Evolutionary conservation across 805 yeast species (phyloP).

Genomic region (Saturnispora zaruensis): DNA sequence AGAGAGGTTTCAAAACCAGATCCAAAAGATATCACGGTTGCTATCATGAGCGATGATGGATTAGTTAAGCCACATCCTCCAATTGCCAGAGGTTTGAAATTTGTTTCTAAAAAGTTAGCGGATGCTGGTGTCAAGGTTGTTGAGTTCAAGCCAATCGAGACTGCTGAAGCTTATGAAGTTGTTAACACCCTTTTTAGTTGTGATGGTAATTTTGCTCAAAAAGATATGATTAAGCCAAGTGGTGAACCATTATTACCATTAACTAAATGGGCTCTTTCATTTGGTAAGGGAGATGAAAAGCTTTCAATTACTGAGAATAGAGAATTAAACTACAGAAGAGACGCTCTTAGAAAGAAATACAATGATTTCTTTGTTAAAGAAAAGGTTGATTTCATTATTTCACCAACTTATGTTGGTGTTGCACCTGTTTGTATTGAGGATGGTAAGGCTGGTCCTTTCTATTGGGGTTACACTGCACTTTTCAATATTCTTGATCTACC

Average conservation of each 20-base stretch:
- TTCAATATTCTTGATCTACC: constrained; percentile 71
- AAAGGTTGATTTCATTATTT: constrained; percentile 55
- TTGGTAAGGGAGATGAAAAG: constrained; percentile 47
- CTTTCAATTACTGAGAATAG: constrained; percentile 45
- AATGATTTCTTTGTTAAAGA: constrained; percentile 42
- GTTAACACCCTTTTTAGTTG: constrained; percentile 48
- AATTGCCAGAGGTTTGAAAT: constrained; percentile 45
- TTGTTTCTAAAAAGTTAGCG: constrained; percentile 44
- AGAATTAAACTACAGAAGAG: constrained; percentile 46
- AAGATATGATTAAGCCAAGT: constrained; percentile 41
- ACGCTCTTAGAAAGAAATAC: constrained; percentile 49
- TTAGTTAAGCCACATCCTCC: constrained; percentile 63
- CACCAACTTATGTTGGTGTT: constrained; percentile 61
- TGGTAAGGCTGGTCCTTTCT: constrained; percentile 39
- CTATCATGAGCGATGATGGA: constrained; percentile 56
- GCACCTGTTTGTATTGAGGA: constrained; percentile 57
- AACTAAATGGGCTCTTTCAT: constrained; percentile 51
- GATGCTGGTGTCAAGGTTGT: constrained; percentile 52
- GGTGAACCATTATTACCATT: constrained; percentile 66
- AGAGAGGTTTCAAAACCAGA: constrained; percentile 33
- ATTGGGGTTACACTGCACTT: constrained; percentile 75
- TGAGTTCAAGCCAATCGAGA: constrained; percentile 49
- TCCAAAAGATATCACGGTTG: constrained; percentile 45
- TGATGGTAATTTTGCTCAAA: constrained; percentile 60
- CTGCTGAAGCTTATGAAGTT: constrained; percentile 50